A percentile compares a stretch with the other conserved stretches of the same genome.
Conservation (phyloP, 1,284 basidiomycete genomes). For the Sanghuangporus sanghuang region DNA sequence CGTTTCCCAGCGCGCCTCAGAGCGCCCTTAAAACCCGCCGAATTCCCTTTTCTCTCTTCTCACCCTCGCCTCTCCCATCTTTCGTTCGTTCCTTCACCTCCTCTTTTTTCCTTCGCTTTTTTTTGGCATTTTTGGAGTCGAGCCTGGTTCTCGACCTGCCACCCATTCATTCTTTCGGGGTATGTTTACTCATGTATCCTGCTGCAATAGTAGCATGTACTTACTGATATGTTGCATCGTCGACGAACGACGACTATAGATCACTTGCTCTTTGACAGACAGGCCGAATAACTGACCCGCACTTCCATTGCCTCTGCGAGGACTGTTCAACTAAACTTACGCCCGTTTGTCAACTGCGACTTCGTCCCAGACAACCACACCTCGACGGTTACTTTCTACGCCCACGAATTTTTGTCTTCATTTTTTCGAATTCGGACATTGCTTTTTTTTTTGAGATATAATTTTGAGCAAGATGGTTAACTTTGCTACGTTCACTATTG, state of each 20-base stretch:
- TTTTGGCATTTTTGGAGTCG: constrained; percentile 38
- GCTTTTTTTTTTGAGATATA: constrained; percentile 42
- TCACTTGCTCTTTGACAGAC: constrained; percentile 71
- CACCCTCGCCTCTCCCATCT: constrained; percentile 27
- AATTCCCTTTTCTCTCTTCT: constrained; percentile 20
- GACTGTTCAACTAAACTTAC: constrained; percentile 21
- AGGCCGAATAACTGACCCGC: constrained; percentile 22
- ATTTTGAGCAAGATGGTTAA: constrained; percentile 19
- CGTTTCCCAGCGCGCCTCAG: background rate
- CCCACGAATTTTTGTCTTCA: constrained; percentile 16
- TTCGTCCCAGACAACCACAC: constrained; percentile 37
- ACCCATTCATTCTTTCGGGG: constrained; percentile 52
- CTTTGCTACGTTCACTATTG: constrained; percentile 38
- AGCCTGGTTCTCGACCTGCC: constrained; percentile 55
- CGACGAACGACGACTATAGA: constrained; percentile 29
- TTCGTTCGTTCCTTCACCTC: constrained; percentile 32
- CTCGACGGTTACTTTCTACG: constrained; percentile 39
- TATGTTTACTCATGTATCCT: constrained; percentile 24
- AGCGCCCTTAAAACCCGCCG: constrained; percentile 11
- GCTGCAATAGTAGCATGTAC: background rate
- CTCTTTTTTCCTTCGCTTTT: constrained; percentile 30
- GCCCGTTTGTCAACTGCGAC: constrained; percentile 32
- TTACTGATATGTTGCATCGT: background rate
- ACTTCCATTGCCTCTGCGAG: constrained; percentile 51
- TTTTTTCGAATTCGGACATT: constrained; percentile 34